phyloP scores from a whole-genome alignment of 352 stramenopile genomes.

The Phytophthora constricta region DNA sequence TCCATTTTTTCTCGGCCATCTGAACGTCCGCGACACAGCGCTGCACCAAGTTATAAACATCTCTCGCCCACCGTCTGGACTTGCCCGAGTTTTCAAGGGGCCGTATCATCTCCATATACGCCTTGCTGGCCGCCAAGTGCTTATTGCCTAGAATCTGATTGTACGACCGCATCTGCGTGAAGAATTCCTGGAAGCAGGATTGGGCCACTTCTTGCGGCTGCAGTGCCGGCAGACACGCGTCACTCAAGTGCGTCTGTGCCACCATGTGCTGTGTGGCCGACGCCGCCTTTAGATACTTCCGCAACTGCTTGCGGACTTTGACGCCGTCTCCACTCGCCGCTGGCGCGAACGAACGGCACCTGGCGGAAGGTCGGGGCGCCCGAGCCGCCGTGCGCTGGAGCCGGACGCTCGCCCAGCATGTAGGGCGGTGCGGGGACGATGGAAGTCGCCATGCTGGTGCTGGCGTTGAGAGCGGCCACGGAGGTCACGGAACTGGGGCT shows the following conservation, averaged over 20 bases:
- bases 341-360: constrained; percentile 83
- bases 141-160: constrained; percentile 83
- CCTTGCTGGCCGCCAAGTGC: constrained; percentile 77
- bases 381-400: constrained; percentile 56
- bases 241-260: constrained; percentile 79
- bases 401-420: constrained; percentile 82
- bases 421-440: constrained; percentile 67
- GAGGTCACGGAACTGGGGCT: constrained; percentile 18
- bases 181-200: constrained; percentile 82
- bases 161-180: constrained; percentile 79
- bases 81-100: constrained; percentile 81
- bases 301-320: constrained; percentile 82
- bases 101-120: constrained; percentile 77
- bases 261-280: constrained; percentile 81
- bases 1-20: constrained; percentile 79
- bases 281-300: constrained; percentile 85
- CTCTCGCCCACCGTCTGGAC: constrained; percentile 74
- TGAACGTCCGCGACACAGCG: constrained; percentile 78
- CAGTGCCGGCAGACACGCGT: constrained; percentile 76
- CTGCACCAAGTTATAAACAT: constrained; percentile 84
- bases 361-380: constrained; percentile 72
- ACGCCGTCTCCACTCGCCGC: constrained; percentile 82
- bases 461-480: constrained; percentile 13
- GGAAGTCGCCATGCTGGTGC: constrained; percentile 31
- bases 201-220: constrained; percentile 84